Percentiles rank a stretch among this genome's conserved stretches.
Conservation (phyloP, 257 asterid species). For the Paraleonurus japonicus region DNA sequence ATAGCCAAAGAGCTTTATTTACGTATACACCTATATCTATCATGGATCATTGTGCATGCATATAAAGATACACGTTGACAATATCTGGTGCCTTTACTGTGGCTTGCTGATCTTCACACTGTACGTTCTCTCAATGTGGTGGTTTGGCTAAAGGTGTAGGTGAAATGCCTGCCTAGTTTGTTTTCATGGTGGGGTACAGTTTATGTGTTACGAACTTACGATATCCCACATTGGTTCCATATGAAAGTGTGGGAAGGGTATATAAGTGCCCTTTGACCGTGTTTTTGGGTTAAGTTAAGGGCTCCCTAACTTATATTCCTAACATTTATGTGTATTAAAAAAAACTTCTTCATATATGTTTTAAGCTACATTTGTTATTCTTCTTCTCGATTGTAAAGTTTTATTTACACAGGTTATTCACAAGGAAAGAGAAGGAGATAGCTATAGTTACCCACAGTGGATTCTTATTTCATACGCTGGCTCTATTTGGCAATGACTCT, state of each 20-base stretch:
- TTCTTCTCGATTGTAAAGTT: constrained; percentile 19
- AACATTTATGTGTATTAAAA: background rate
- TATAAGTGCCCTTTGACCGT: too few species aligned
- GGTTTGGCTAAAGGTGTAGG: background rate
- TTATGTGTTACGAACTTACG: too few species aligned
- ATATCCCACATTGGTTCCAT: too few species aligned
- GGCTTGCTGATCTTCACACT: background rate
- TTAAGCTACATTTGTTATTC: background rate
- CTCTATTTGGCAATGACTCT: constrained; percentile 63
- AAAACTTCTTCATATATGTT: background rate
- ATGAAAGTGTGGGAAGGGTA: too few species aligned
- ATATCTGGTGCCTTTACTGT: background rate
- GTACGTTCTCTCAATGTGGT: background rate
- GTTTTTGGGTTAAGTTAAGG: too few species aligned
- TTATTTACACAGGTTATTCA: constrained; percentile 53
- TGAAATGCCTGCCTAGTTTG: background rate
- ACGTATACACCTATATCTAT: background rate
- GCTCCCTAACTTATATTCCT: too few species aligned
- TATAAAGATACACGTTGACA: background rate
- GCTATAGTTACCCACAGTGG: constrained; percentile 94
- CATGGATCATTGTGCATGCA: constrained; percentile 5
- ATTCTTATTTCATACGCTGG: constrained; percentile 71
- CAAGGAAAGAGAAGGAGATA: constrained; percentile 85
- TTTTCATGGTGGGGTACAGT: background rate
- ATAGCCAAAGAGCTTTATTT: background rate